Evolutionary conservation across 352 stramenopile genomes (phyloP).

Genomic region (Phytophthora cajani): DNA sequence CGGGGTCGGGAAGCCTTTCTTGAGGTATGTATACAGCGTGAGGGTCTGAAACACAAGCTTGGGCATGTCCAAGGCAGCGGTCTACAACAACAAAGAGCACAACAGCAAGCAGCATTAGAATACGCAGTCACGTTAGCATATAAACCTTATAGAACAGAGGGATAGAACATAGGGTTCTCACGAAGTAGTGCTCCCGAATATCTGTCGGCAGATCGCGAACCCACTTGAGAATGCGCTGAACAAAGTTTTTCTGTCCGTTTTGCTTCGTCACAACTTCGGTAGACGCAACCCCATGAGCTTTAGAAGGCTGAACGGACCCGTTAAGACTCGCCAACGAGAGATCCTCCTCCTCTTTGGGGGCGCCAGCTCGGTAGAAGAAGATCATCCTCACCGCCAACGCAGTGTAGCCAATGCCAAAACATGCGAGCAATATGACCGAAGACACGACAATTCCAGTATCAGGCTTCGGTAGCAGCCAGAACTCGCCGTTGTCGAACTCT

Average conservation of each 20-base stretch:
- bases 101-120: background rate
- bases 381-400: slow-evolving; percentile 43
- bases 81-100: slow-evolving; percentile 22
- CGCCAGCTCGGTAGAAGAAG: slow-evolving; percentile 12
- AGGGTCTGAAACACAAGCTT: slow-evolving; percentile 58
- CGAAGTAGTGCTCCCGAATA: slow-evolving; percentile 32
- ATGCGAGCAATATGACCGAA: slow-evolving; percentile 32
- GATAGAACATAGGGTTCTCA: slow-evolving; percentile 19
- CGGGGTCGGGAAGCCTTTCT: slow-evolving; percentile 43
- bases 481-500: slow-evolving; percentile 58
- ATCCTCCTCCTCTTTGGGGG: background rate
- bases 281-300: background rate
- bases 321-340: background rate
- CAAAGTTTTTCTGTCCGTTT: background rate
- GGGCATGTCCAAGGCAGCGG: slow-evolving; percentile 43
- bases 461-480: slow-evolving; percentile 49
- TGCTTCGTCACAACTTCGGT: background rate
- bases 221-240: slow-evolving; percentile 6
- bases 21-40: slow-evolving; percentile 45
- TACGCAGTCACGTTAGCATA: background rate
- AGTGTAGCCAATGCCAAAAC: slow-evolving; percentile 46
- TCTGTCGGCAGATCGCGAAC: slow-evolving; percentile 19
- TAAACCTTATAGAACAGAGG: background rate
- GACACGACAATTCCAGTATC: slow-evolving; percentile 26
- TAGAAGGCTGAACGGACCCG: background rate